Conservation (phyloP, 2,329 filamentous ascomycete genomes). For the Calonectria montana region DNA sequence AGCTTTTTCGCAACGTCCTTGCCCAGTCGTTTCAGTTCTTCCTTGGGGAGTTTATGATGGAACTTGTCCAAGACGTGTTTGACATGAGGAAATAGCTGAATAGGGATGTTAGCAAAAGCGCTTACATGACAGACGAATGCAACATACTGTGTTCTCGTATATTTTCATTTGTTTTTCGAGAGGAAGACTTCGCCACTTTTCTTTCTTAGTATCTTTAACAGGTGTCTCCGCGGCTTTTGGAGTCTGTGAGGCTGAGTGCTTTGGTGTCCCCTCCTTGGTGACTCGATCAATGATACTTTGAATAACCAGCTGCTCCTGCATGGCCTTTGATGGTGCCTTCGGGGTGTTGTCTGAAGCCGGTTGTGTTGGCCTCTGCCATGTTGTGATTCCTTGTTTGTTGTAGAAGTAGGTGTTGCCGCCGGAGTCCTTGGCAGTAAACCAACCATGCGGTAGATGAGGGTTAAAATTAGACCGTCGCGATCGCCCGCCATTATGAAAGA, state of each 20-base stretch:
- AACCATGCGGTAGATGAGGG: slow-evolving; percentile 79
- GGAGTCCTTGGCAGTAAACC: slow-evolving; percentile 80
- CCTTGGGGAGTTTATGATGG: slow-evolving; percentile 85
- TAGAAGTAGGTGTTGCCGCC: slow-evolving; percentile 88
- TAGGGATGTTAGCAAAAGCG: slow-evolving; percentile 22
- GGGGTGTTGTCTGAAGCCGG: slow-evolving; percentile 73
- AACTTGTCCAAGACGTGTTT: slow-evolving; percentile 90
- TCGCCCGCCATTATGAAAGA: slow-evolving; percentile 59
- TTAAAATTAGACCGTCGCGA: slow-evolving; percentile 67
- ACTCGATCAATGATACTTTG: slow-evolving; percentile 90
- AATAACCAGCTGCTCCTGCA: slow-evolving; percentile 76
- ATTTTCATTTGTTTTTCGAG: slow-evolving; percentile 93
- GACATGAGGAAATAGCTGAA: slow-evolving; percentile 83
- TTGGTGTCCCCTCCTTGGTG: slow-evolving; percentile 72
- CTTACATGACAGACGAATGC: not conserved
- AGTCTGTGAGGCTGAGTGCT: slow-evolving; percentile 69
- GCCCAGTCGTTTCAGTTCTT: slow-evolving; percentile 73
- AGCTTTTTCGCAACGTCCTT: slow-evolving; percentile 86
- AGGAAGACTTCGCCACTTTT: slow-evolving; percentile 77
- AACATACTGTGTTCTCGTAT: slow-evolving; percentile 89
- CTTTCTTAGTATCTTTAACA: slow-evolving; percentile 69
- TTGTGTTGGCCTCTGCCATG: slow-evolving; percentile 82
- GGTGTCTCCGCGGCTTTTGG: slow-evolving; percentile 70
- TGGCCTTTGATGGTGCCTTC: slow-evolving; percentile 73
- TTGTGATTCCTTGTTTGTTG: slow-evolving; percentile 79